Conservation (phyloP, 345 rosid genomes). For the Moricandia moricandioides region DNA sequence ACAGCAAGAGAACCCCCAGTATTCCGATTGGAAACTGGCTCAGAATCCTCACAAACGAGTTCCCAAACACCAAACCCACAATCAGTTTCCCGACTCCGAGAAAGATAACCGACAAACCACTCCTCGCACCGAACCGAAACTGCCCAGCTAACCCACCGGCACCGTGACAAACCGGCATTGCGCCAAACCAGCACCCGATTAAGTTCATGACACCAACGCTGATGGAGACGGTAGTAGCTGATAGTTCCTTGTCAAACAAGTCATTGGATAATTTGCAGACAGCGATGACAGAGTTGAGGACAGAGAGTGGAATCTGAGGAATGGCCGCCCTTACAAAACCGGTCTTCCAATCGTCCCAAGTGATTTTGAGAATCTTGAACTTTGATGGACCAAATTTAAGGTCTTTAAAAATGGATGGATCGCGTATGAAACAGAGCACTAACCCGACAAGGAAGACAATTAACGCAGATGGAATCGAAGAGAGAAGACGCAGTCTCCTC, state of each 20-base stretch:
- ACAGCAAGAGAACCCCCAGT: slow-evolving; percentile 75
- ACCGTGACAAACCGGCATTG: slow-evolving; percentile 92
- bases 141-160: slow-evolving; percentile 94
- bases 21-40: slow-evolving; percentile 77
- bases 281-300: slow-evolving; percentile 79
- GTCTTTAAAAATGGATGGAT: slow-evolving; percentile 16
- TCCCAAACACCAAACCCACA: slow-evolving; percentile 73
- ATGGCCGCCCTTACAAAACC: slow-evolving; percentile 81
- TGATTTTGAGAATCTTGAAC: slow-evolving; percentile 49
- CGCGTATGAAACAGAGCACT: slow-evolving; percentile 13
- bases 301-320: slow-evolving; percentile 82
- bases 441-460: slow-evolving; percentile 37
- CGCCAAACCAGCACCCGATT: slow-evolving; percentile 89
- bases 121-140: slow-evolving; percentile 79
- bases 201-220: slow-evolving; percentile 82
- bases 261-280: slow-evolving; percentile 77
- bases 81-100: slow-evolving; percentile 67
- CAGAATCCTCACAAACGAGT: slow-evolving; percentile 73
- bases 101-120: slow-evolving; percentile 66
- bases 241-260: slow-evolving; percentile 63
- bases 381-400: slow-evolving; percentile 68
- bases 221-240: slow-evolving; percentile 64
- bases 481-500: slow-evolving; percentile 49
- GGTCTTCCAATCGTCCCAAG: slow-evolving; percentile 84
- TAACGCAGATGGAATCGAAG: slow-evolving; percentile 69